A percentile compares a stretch with the other conserved stretches of the same genome.
Conservation (phyloP, 345 rosid species). For the Streptanthus diversifolius region DNA sequence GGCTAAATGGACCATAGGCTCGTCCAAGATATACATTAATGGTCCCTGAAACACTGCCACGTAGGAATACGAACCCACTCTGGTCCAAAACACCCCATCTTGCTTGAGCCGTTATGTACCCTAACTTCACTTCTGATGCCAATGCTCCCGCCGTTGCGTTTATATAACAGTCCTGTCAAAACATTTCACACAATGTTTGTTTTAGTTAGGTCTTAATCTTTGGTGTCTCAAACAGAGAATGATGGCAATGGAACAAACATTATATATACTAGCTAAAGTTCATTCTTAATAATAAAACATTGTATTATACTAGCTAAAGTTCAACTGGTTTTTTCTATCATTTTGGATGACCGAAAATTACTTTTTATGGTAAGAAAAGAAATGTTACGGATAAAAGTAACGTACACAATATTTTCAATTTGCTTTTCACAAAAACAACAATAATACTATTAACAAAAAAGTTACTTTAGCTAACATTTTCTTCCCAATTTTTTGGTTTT, state of each 20-base stretch:
- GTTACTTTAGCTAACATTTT: too few species aligned
- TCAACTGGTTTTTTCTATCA: not conserved
- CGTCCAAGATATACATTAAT: slow-evolving; percentile 43
- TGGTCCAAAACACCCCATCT: slow-evolving; percentile 25
- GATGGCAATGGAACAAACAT: not conserved
- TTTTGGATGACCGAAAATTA: not conserved
- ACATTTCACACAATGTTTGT: too few species aligned
- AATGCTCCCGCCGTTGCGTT: slow-evolving; percentile 35
- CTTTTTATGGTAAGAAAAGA: not conserved
- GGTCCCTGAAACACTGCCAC: slow-evolving; percentile 39
- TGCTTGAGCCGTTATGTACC: slow-evolving; percentile 59
- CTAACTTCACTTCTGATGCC: not conserved
- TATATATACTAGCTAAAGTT: too few species aligned
- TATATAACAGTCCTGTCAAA: slow-evolving; percentile 41
- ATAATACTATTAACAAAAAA: not conserved
- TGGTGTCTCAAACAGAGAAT: not conserved
- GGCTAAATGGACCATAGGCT: slow-evolving; percentile 54
- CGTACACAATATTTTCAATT: not conserved
- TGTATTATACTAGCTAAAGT: not conserved
- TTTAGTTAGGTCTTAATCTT: not conserved
- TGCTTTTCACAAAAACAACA: not conserved
- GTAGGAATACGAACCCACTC: slow-evolving; percentile 48
- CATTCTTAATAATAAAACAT: not conserved
- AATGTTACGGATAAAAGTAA: not conserved
- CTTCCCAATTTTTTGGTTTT: not conserved